Evolutionary conservation across 2,329 filamentous ascomycete species (phyloP).

Genomic region (Pseudocercospora vitis): DNA sequence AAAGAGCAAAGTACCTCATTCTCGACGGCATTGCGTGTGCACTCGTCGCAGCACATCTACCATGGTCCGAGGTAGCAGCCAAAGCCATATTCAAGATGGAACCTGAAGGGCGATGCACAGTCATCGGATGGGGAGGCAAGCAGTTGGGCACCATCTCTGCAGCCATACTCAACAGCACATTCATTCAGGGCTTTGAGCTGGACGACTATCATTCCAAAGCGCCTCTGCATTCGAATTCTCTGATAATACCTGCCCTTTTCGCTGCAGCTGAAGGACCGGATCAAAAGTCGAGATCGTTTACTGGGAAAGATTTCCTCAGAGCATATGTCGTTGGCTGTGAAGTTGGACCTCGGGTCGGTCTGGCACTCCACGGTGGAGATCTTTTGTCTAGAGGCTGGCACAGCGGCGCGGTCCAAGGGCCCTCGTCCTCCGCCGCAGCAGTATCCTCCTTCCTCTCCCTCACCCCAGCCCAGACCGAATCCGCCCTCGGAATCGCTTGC

Average conservation of each 20-base stretch:
- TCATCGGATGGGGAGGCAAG: slow-evolving; percentile 16
- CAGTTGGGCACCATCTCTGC: slow-evolving; percentile 11
- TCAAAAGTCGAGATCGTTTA: not conserved
- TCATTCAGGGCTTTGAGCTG: slow-evolving; percentile 15
- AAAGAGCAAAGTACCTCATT: slow-evolving; percentile 16
- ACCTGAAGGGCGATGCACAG: slow-evolving; percentile 12
- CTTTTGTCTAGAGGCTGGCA: slow-evolving; percentile 16
- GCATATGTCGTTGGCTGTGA: slow-evolving; percentile 15
- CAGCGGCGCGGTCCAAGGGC: slow-evolving; percentile 13
- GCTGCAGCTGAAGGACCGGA: slow-evolving; percentile 7
- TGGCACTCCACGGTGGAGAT: slow-evolving; percentile 14
- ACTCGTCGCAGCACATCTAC: slow-evolving; percentile 14
- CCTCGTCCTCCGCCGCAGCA: slow-evolving; percentile 12
- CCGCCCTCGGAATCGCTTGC: slow-evolving; percentile 13
- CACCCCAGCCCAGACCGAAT: slow-evolving; percentile 11
- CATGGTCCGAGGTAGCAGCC: slow-evolving; percentile 16
- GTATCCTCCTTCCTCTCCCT: slow-evolving; percentile 9
- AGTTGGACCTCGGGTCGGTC: slow-evolving; percentile 15
- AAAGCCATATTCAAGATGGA: slow-evolving; percentile 17
- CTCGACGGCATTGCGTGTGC: slow-evolving; percentile 16
- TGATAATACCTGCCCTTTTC: slow-evolving; percentile 13
- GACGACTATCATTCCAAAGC: slow-evolving; percentile 17
- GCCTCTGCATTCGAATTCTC: slow-evolving; percentile 14
- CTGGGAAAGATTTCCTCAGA: slow-evolving; percentile 12
- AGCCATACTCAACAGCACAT: slow-evolving; percentile 14